A percentile compares a stretch with the other conserved stretches of the same genome.
These are phyloP conservation scores for Cytospora mali DNA, from an alignment of 2,329 filamentous ascomycete genomes.

Conservation along the genomic window DNA sequence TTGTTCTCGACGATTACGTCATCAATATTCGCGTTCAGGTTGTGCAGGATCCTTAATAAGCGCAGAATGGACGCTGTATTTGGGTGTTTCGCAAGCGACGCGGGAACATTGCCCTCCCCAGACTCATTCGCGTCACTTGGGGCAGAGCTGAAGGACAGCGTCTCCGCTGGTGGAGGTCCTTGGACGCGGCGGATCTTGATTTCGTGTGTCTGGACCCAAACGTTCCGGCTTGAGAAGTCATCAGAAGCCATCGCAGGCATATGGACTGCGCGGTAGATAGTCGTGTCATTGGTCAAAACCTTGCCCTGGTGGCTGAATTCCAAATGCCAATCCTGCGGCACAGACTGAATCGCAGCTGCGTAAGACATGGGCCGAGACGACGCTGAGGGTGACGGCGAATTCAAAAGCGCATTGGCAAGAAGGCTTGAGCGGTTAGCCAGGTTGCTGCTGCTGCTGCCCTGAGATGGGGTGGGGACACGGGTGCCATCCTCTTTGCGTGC, in stretches of 20 bases:
- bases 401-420: conserved; percentile 45
- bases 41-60: conserved; percentile 86
- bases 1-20: conserved; percentile 83
- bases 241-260: conserved; percentile 55
- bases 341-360: conserved; percentile 76
- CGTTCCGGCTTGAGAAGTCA: conserved; percentile 71
- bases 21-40: conserved; percentile 89
- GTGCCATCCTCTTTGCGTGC: conserved; percentile 92
- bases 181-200: conserved; percentile 88
- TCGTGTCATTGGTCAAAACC: conserved; percentile 85
- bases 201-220: conserved; percentile 89
- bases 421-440: conserved; percentile 45
- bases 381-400: conserved; percentile 52
- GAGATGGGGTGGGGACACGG: conserved; percentile 78
- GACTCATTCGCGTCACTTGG: conserved; percentile 54
- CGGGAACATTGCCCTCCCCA: conserved; percentile 66
- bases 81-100: conserved; percentile 80
- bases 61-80: conserved; percentile 85
- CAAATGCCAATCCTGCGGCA: conserved; percentile 94
- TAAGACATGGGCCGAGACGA: conserved; percentile 76
- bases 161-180: conserved; percentile 78
- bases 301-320: conserved; percentile 89
- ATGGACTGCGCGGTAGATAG: conserved; percentile 93
- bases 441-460: conserved; percentile 42
- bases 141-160: conserved; percentile 61